Conservation (phyloP, 768 basidiomycete genomes). For the Suillus subluteus region DNA sequence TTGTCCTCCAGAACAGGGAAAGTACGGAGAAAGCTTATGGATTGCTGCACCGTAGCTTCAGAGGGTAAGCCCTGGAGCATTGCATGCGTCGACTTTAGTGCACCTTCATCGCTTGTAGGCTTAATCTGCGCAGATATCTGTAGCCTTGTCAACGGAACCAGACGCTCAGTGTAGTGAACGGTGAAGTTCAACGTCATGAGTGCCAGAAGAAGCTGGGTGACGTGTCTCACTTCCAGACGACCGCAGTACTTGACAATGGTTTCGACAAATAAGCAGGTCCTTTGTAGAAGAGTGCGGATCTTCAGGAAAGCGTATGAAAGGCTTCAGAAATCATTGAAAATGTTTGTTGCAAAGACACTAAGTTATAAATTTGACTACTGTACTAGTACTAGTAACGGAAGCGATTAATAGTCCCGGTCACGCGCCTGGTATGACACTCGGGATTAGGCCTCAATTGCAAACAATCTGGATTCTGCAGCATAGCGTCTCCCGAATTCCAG, state of each 20-base stretch:
- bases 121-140: constrained; percentile 13
- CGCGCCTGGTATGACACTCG: no score
- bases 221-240: background rate
- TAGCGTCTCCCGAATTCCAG: no score
- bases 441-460: no score
- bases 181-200: constrained; percentile 26
- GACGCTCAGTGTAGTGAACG: constrained; percentile 30
- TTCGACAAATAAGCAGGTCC: background rate
- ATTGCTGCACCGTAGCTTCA: constrained; percentile 20
- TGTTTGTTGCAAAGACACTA: background rate
- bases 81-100: constrained; percentile 21
- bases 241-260: background rate
- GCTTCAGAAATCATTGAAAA: background rate
- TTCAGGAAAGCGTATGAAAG: background rate
- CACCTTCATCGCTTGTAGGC: constrained; percentile 15
- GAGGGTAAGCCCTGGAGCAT: constrained; percentile 27
- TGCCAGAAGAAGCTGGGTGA: background rate
- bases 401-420: no score
- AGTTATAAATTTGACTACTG: background rate
- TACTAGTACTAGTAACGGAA: no score
- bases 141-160: constrained; percentile 23
- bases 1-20: constrained; percentile 3
- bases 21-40: constrained; percentile 21
- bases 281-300: background rate
- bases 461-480: no score